Evolutionary conservation across 331 rosid genomes (phyloP), one percentile per base, ranked within the genome.

Genomic region (Rhamnella rubrinervis): DNA sequence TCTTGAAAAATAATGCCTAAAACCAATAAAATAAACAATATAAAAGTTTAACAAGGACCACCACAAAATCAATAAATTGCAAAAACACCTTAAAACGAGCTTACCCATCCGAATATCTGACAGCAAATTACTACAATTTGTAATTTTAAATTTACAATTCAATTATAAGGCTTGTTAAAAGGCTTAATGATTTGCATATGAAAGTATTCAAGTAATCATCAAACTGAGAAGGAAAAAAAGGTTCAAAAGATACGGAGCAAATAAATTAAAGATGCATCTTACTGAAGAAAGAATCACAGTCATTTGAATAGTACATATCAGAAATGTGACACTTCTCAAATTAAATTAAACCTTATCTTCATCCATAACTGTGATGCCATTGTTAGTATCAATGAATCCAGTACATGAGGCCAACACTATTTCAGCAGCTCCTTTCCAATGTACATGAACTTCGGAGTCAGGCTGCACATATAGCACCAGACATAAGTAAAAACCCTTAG

Each of bases 351-450:
- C 99, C 97, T 91, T 86, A 61, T 89, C 92, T 44, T 95, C 81
- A 63, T 82, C 93, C 95, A 95, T 77, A 55, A 60, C 63, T 65
- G 75, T 85, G 53, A 60, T 38, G 18, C 81, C 85, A 75, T 74
- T 88, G 67, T 84, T 55, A 44, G 72, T 72, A 80, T 83, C 90
- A 59, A 92, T 47, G 66, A 82, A 89, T 41, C 59, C 41, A 4
- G 93, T 79, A 70, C 99, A 95, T 19, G 85, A 82, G 65, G 88
- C 89, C 55, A 95, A 80, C 37, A 95, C 89, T 66, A 95, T 82
- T 77, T 95, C 99, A 65, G 99, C 99, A 59, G 99, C 99, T 73
- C 99, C 99, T 84, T 95, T 95, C 99, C 99, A 95, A 66, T 95
- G 97, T 73, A 95, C 71, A 78, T 85, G 97, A 71, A 89, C 86